Conservation (phyloP, 176 grass and related monocot species). For the Puccinellia tenuiflora region DNA sequence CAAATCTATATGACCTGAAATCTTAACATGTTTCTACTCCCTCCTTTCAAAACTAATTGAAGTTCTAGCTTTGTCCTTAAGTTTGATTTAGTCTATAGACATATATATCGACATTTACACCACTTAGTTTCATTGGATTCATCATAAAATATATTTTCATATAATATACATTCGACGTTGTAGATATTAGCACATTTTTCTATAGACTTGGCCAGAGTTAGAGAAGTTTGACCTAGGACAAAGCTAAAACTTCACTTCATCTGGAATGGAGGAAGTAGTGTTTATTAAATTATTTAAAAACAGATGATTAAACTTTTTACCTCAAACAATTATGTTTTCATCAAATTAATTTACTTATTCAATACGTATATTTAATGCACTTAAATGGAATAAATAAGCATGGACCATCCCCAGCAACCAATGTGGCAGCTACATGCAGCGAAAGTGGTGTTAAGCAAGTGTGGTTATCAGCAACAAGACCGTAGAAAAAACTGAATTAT, state of each 20-base stretch:
- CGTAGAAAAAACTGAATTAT: neutral
- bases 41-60: neutral
- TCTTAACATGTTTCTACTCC: neutral
- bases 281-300: slow-evolving; percentile 4
- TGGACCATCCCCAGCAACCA: neutral
- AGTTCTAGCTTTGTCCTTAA: neutral
- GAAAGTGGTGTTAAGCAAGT: neutral
- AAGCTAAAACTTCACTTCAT: neutral
- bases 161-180: neutral
- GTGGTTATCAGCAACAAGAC: neutral
- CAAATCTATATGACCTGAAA: neutral
- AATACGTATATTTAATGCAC: neutral
- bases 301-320: neutral
- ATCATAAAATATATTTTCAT: neutral
- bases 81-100: neutral
- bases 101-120: no score
- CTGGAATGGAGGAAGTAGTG: neutral
- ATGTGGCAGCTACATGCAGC: neutral
- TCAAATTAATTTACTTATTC: neutral
- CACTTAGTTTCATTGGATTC: no score
- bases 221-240: neutral
- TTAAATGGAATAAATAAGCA: neutral
- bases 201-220: neutral
- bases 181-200: neutral
- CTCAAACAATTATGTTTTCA: neutral